Conservation (phyloP, 2,329 filamentous ascomycete species). For the Colletotrichum paranaense region DNA sequence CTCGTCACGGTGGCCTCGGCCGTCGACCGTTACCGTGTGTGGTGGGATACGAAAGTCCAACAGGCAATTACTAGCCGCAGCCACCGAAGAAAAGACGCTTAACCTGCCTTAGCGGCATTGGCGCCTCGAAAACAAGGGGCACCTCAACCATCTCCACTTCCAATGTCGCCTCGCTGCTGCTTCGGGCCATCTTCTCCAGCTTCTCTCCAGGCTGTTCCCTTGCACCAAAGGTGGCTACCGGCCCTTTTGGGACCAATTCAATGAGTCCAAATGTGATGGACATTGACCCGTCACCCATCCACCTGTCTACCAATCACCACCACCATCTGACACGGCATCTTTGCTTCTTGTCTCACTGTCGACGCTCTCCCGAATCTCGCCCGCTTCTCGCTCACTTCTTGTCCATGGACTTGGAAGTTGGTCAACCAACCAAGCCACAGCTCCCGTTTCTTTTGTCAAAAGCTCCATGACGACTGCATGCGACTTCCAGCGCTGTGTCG, state of each 20-base stretch:
- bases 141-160: conserved; percentile 15
- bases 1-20: background rate
- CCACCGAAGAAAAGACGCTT: conserved; percentile 19
- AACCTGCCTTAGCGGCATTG: conserved; percentile 21
- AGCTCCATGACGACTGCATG: background rate
- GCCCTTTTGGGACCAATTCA: conserved; percentile 12
- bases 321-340: background rate
- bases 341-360: conserved; percentile 5
- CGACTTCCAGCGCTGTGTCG: conserved; percentile 3
- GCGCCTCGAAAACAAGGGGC: conserved; percentile 26
- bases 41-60: conserved; percentile 9
- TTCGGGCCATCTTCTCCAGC: conserved; percentile 26
- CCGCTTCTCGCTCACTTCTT: background rate
- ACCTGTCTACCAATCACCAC: background rate
- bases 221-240: conserved; percentile 11
- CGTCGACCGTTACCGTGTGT: conserved; percentile 18
- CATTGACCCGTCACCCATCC: background rate
- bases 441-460: background rate
- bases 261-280: conserved; percentile 1
- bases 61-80: conserved; percentile 16
- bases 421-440: background rate
- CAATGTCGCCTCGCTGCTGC: conserved; percentile 17
- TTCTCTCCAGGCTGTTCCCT: conserved; percentile 19
- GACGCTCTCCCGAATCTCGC: background rate
- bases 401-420: background rate